A percentile compares a stretch with the other conserved stretches of the same genome.
Evolutionary conservation across 345 rosid species (phyloP).

Genomic region (Jatropha curcas): DNA sequence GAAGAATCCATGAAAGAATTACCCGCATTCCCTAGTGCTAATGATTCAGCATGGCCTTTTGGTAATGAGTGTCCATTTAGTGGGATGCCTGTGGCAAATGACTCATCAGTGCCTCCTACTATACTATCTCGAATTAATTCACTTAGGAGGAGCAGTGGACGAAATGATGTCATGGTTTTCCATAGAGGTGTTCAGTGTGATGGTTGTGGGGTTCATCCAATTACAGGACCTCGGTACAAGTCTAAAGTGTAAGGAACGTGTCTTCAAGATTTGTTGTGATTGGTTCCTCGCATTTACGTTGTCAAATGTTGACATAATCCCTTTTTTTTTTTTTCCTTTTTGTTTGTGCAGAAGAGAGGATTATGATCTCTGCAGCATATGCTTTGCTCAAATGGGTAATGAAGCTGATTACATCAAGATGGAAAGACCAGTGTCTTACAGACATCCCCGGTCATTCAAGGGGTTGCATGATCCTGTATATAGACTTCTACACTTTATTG

Average conservation of each 20-base stretch:
- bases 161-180: constrained; percentile 38
- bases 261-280: not conserved
- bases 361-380: constrained; percentile 89
- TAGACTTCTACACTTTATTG: constrained; percentile 3
- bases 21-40: constrained; percentile 17
- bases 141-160: constrained; percentile 32
- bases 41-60: constrained; percentile 13
- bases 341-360: constrained; percentile 58
- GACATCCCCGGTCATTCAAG: constrained; percentile 33
- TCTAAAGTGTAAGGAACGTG: constrained; percentile 76
- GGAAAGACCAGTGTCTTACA: constrained; percentile 54
- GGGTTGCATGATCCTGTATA: constrained; percentile 42
- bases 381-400: constrained; percentile 70
- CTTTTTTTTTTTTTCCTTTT: not conserved
- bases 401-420: constrained; percentile 66
- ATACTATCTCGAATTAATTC: constrained; percentile 9
- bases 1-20: no score
- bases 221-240: constrained; percentile 82
- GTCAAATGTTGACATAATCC: not conserved
- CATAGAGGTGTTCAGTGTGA: constrained; percentile 89
- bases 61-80: constrained; percentile 55
- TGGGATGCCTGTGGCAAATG: constrained; percentile 38
- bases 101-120: constrained; percentile 14
- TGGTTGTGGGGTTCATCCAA: constrained; percentile 88
- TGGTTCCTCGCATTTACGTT: not conserved